Percentiles rank a stretch among this genome's conserved stretches.
Evolutionary conservation across 176 grass and related monocot genomes (phyloP).

Genomic region (Zoysia japonica): DNA sequence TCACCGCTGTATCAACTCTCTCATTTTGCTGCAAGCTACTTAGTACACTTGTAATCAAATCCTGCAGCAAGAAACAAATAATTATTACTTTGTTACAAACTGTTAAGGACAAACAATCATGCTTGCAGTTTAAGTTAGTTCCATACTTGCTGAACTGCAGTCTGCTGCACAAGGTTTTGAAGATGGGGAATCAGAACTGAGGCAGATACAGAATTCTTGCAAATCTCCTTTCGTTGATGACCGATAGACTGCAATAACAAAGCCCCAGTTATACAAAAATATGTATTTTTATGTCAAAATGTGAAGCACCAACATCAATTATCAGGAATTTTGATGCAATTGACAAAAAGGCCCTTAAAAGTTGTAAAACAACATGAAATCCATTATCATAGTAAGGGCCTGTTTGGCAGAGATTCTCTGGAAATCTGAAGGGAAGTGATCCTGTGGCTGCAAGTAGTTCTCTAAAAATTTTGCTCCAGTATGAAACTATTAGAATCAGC

Average conservation of each 20-base stretch:
- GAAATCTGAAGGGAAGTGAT: too few relatives aligned
- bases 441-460: too few relatives aligned
- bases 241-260: slow-evolving; percentile 53
- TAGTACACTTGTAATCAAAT: slow-evolving; percentile 73
- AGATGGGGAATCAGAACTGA: slow-evolving; percentile 89
- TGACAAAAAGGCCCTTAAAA: too few relatives aligned
- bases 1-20: slow-evolving; percentile 49
- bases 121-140: slow-evolving; percentile 21
- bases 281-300: neutral
- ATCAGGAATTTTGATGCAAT: too few relatives aligned
- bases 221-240: slow-evolving; percentile 60
- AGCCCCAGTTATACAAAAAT: slow-evolving; percentile 1
- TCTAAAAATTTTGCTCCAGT: too few relatives aligned
- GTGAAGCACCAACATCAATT: too few relatives aligned
- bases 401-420: too few relatives aligned
- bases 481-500: too few relatives aligned
- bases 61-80: slow-evolving; percentile 44
- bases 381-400: too few relatives aligned
- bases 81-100: neutral
- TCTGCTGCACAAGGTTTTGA: slow-evolving; percentile 93
- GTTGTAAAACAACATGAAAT: too few relatives aligned
- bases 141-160: slow-evolving; percentile 94
- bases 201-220: slow-evolving; percentile 62
- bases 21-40: slow-evolving; percentile 88
- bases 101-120: slow-evolving; percentile 12